Evolutionary conservation across 1,139 yeast genomes (phyloP).

Genomic region (Suhomyces yuchorum): DNA sequence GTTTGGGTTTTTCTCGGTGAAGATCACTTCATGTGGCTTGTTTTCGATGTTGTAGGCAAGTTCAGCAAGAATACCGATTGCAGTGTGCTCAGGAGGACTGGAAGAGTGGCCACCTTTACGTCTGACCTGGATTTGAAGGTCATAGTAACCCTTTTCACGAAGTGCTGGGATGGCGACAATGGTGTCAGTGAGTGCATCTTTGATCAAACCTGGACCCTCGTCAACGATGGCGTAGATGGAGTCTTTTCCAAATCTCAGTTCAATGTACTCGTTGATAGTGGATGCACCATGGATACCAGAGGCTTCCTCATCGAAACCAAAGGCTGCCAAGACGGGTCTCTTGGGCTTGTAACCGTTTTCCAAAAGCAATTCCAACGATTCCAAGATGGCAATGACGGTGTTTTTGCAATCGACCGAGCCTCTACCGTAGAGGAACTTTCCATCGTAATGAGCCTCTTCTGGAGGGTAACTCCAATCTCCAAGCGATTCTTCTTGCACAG

Average conservation of each 20-base stretch:
- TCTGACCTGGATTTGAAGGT: constrained; percentile 46
- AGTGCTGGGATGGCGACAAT: constrained; percentile 48
- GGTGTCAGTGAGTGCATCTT: constrained; percentile 33
- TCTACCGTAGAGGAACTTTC: constrained; percentile 55
- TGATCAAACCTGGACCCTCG: constrained; percentile 55
- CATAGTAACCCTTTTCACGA: constrained; percentile 68
- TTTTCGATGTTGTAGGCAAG: constrained; percentile 52
- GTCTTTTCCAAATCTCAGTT: constrained; percentile 54
- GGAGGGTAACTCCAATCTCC: constrained; percentile 71
- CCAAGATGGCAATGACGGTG: constrained; percentile 56
- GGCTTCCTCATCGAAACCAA: constrained; percentile 77
- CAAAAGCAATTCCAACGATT: constrained; percentile 54
- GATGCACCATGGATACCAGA: constrained; percentile 62
- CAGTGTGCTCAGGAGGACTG: constrained; percentile 70
- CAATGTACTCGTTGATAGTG: constrained; percentile 42
- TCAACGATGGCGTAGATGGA: constrained; percentile 61
- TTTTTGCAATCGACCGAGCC: constrained; percentile 69
- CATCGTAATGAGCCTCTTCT: constrained; percentile 62
- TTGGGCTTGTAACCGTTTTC: constrained; percentile 51
- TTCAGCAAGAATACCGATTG: constrained; percentile 69
- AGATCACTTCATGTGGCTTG: constrained; percentile 46
- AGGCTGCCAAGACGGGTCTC: constrained; percentile 59
- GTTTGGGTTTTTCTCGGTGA: constrained; percentile 53
- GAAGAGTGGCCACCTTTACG: constrained; percentile 78
- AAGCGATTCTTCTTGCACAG: constrained; percentile 62